Evolutionary conservation across 2,329 filamentous ascomycete genomes (phyloP).

Genomic region (Nannizziopsis barbatae): DNA sequence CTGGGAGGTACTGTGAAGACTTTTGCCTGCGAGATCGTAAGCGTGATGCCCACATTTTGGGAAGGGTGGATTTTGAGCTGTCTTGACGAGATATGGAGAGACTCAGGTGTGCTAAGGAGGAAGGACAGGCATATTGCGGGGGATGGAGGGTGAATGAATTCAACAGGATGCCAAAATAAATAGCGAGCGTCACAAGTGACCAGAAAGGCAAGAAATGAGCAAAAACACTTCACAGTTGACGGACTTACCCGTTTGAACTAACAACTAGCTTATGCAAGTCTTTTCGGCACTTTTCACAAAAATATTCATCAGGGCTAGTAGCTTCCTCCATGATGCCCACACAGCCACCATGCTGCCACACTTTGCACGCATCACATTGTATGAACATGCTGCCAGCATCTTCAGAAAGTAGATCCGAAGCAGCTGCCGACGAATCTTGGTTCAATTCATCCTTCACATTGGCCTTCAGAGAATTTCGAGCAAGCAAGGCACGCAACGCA

Average conservation of each 20-base stretch:
- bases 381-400: conserved; percentile 93
- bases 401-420: conserved; percentile 55
- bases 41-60: conserved; percentile 18
- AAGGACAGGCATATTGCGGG: no score
- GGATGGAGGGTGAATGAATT: no score
- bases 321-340: conserved; percentile 94
- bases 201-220: background rate
- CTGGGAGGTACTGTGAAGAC: conserved; percentile 54
- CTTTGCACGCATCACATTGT: conserved; percentile 93
- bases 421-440: conserved; percentile 48
- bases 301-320: conserved; percentile 91
- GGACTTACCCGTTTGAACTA: conserved; percentile 71
- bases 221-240: background rate
- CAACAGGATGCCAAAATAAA: background rate
- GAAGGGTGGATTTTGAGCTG: background rate
- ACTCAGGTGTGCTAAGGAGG: no score
- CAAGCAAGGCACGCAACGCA: conserved; percentile 45
- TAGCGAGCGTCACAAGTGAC: background rate
- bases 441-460: conserved; percentile 47
- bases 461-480: conserved; percentile 49
- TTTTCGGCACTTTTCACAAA: conserved; percentile 87
- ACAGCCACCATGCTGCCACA: conserved; percentile 97
- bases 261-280: conserved; percentile 77
- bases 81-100: no score
- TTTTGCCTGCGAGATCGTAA: conserved; percentile 42